Evolutionary conservation across 306 rosid species (phyloP).

Genomic region (Trifolium fragiferum): DNA sequence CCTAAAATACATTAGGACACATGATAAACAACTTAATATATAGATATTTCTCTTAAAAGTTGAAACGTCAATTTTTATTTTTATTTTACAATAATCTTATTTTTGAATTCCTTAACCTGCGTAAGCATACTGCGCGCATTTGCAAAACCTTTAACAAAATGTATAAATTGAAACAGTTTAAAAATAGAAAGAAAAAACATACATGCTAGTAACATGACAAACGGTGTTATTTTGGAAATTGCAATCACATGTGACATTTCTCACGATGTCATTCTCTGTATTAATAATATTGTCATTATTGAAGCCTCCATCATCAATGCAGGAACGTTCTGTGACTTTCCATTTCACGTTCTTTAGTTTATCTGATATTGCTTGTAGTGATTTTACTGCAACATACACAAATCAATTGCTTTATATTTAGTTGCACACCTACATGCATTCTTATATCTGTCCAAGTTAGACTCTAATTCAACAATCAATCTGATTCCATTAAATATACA

Average conservation of each 20-base stretch:
- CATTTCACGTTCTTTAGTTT: conserved; percentile 53
- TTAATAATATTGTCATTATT: not conserved
- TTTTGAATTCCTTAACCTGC: too few species aligned
- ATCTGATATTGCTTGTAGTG: conserved; percentile 56
- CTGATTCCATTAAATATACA: too few species aligned
- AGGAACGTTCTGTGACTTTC: conserved; percentile 59
- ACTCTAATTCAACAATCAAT: too few species aligned
- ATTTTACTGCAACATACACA: conserved; percentile 49
- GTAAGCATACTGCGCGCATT: too few species aligned
- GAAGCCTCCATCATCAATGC: conserved; percentile 47
- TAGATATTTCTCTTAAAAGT: too few species aligned
- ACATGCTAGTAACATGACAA: conserved; percentile 73
- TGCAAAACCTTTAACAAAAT: too few species aligned
- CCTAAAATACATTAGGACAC: too few species aligned
- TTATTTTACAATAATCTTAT: too few species aligned
- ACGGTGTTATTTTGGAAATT: conserved; percentile 30
- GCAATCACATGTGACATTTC: conserved; percentile 68
- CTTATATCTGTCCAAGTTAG: too few species aligned
- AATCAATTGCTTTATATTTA: not conserved
- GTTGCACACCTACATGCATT: not conserved
- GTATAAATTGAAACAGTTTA: not conserved
- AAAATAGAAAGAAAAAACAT: not conserved
- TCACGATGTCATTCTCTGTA: not conserved
- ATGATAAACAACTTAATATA: too few species aligned
- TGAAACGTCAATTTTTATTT: too few species aligned